A percentile compares a stretch with the other conserved stretches of the same genome.
Evolutionary conservation across 805 yeast genomes (phyloP).

Genomic region (Pichia ethanolica): DNA sequence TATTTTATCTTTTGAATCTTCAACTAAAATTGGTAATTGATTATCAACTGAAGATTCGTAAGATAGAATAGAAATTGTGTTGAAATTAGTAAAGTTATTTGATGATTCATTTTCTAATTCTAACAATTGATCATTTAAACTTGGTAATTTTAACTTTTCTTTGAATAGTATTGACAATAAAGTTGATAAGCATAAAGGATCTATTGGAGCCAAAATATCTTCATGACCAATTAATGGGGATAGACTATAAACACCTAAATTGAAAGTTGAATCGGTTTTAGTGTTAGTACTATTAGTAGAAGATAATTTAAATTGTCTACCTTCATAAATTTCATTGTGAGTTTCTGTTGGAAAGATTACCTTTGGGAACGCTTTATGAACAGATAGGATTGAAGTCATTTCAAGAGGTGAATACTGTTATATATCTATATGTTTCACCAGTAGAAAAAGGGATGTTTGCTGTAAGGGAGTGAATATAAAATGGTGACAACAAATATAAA

Average conservation of each 20-base stretch:
- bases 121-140: too few species aligned
- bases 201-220: slow-evolving; percentile 41
- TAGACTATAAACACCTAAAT: slow-evolving; percentile 48
- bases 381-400: too few species aligned
- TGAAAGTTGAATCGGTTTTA: slow-evolving; percentile 26
- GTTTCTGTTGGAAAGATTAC: slow-evolving; percentile 1
- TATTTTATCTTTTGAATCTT: slow-evolving; percentile 34
- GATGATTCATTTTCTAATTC: neutral
- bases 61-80: slow-evolving; percentile 35
- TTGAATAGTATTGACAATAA: neutral
- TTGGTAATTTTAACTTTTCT: neutral
- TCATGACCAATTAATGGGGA: slow-evolving; percentile 8
- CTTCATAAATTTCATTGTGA: neutral
- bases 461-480: too few species aligned
- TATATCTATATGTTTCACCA: too few species aligned
- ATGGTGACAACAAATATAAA: too few species aligned
- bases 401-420: too few species aligned
- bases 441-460: too few species aligned
- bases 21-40: slow-evolving; percentile 50
- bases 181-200: slow-evolving; percentile 44
- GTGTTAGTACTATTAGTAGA: neutral
- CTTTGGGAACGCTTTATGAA: slow-evolving; percentile 3
- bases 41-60: slow-evolving; percentile 42
- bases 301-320: neutral
- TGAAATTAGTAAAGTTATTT: neutral